These are phyloP conservation scores for Paraurostyla sp. DNA, from an alignment of 73 alveolate species.

Conservation along the genomic window DNA sequence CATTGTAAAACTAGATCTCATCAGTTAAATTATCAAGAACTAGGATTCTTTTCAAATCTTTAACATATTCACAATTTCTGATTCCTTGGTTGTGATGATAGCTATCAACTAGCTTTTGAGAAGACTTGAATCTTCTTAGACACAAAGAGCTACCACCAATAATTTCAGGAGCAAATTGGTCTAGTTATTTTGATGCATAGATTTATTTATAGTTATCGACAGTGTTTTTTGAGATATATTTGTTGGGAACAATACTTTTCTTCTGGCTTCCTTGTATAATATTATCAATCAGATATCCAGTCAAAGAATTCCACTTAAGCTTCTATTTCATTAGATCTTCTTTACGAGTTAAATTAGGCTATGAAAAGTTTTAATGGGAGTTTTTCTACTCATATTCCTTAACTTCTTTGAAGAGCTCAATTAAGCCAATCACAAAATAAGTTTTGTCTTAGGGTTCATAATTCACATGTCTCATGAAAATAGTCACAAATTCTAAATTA, in stretches of 20 bases:
- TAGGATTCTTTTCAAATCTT: not conserved
- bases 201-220: slow-evolving; percentile 1
- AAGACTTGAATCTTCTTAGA: slow-evolving; percentile 36
- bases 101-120: slow-evolving; percentile 21
- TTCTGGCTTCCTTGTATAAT: slow-evolving; percentile 29
- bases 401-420: slow-evolving; percentile 39
- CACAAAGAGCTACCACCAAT: slow-evolving; percentile 47
- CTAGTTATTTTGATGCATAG: slow-evolving; percentile 43
- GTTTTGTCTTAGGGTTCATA: not conserved
- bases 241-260: slow-evolving; percentile 11
- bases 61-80: slow-evolving; percentile 24
- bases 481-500: not conserved
- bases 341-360: not conserved
- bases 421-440: slow-evolving; percentile 28
- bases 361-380: not conserved
- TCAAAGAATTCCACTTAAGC: slow-evolving; percentile 1
- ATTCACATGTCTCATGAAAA: slow-evolving; percentile 42
- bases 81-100: slow-evolving; percentile 54
- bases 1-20: slow-evolving; percentile 23
- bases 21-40: slow-evolving; percentile 50
- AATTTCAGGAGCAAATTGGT: slow-evolving; percentile 18
- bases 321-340: not conserved
- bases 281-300: slow-evolving; percentile 34
- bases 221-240: slow-evolving; percentile 33
- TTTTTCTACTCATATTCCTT: not conserved